phyloP scores from a whole-genome alignment of 768 basidiomycete species.

The Hygrophorus russula region DNA sequence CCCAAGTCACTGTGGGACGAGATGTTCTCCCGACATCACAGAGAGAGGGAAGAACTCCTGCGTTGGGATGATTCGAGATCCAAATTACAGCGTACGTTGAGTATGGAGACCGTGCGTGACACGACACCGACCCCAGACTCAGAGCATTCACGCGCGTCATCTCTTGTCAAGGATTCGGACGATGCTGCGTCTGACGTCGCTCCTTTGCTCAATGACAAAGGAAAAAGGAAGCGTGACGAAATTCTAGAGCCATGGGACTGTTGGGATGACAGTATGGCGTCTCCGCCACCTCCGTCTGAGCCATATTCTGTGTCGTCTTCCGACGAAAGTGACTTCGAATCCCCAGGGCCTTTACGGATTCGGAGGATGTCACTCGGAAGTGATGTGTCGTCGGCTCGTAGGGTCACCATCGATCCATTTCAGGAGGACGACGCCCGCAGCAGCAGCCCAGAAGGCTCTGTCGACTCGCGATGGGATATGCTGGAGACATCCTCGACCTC shows the following conservation, averaged over 20 bases:
- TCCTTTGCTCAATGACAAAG: neutral
- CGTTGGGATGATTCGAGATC: slow-evolving; percentile 31
- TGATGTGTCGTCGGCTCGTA: neutral
- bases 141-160: neutral
- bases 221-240: neutral
- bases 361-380: neutral
- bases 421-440: neutral
- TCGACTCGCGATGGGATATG: neutral
- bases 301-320: neutral
- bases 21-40: slow-evolving; percentile 43
- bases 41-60: slow-evolving; percentile 45
- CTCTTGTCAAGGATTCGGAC: neutral
- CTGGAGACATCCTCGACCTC: neutral
- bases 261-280: neutral
- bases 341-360: neutral
- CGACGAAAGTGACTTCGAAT: neutral
- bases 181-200: neutral
- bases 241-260: neutral
- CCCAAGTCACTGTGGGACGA: slow-evolving; percentile 49
- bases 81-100: slow-evolving; percentile 22
- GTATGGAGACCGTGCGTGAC: slow-evolving; percentile 29
- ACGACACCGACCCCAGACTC: neutral
- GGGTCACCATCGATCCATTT: neutral
- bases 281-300: neutral
- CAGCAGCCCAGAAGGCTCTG: neutral